Conservation (phyloP, 2,329 filamentous ascomycete genomes). For the Alternaria novae-zelandiae region DNA sequence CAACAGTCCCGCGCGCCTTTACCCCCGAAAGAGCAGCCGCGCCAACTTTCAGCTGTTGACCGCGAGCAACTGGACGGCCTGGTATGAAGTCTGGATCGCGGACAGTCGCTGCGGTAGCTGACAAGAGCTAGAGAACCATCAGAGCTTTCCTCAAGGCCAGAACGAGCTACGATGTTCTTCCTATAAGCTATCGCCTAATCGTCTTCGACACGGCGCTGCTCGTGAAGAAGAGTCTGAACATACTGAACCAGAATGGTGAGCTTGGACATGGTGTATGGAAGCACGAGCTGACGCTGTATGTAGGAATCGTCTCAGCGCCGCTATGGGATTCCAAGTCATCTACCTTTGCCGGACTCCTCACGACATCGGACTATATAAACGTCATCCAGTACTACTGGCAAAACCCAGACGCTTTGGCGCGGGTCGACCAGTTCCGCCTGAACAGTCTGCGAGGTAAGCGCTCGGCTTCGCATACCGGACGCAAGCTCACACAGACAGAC, state of each 20-base stretch:
- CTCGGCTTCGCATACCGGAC: not conserved
- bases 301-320: constrained; percentile 96
- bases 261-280: not conserved
- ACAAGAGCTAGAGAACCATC: constrained; percentile 69
- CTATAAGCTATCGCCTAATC: constrained; percentile 93
- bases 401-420: constrained; percentile 85
- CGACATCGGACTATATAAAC: constrained; percentile 97
- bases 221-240: constrained; percentile 96
- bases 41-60: constrained; percentile 66
- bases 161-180: constrained; percentile 96
- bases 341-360: constrained; percentile 91
- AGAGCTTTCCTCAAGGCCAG: constrained; percentile 95
- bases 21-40: constrained; percentile 38
- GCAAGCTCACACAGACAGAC: constrained; percentile 62
- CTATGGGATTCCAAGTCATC: constrained; percentile 95
- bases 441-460: constrained; percentile 84
- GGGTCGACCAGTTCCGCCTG: constrained; percentile 91
- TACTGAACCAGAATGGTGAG: constrained; percentile 91
- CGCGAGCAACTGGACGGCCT: constrained; percentile 79
- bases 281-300: constrained; percentile 18
- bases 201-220: constrained; percentile 93
- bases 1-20: constrained; percentile 20
- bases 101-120: constrained; percentile 10
- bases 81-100: constrained; percentile 58
- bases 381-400: constrained; percentile 99